Evolutionary conservation across 1,284 basidiomycete genomes (phyloP), one percentile per base, ranked within the genome.

Genomic region (Microbotryum intermedium): DNA sequence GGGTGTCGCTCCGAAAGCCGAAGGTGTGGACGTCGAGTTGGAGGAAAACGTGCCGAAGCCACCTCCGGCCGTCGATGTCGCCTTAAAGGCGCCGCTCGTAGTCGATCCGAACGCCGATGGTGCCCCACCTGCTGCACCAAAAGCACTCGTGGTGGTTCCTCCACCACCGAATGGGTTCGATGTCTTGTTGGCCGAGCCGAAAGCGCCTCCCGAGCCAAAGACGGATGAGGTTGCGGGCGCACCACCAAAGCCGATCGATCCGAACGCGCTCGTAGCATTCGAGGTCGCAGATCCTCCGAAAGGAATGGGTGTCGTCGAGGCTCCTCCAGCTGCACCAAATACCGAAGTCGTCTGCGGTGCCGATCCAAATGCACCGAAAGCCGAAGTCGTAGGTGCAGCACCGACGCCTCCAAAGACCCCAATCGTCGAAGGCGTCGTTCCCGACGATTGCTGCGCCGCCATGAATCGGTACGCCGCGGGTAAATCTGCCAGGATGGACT

Each of bases 341-440:
- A 67, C 68, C 0, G 70, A 66, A 1, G 61, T 39, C 28, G 65
- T 55, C n/a, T 62, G 30, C 26, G 70, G 54, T 20, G 73, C 58
- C 8, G 68, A 60, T 25, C 76, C 76, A 55, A 77, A 77, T 5
- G 71, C 73, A n/a, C 58, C 60, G 52, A 71, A 66, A 6, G 62
- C 59, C 8, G 60, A 54, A 3, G 61, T 48, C 26, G 61, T 21
- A 29, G 52, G 60, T 4, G 60, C 55, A 6, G 67, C 50, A 25
- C 61, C 59, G 28, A 65, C 62, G 8, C 63, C 62, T 1, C 69
- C 67, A 28, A 69, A 68, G 29, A 55, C 47, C 25, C 50, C 53
- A 20, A 26, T 29, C 20, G 62, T 52, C 3, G 57, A 28, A 2
- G 60, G 1, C 4, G 55, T 23, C n/a, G 62, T 4, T 3, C 51